phyloP scores from a whole-genome alignment of 129 eudicot genomes.

The Arctium lappa region DNA sequence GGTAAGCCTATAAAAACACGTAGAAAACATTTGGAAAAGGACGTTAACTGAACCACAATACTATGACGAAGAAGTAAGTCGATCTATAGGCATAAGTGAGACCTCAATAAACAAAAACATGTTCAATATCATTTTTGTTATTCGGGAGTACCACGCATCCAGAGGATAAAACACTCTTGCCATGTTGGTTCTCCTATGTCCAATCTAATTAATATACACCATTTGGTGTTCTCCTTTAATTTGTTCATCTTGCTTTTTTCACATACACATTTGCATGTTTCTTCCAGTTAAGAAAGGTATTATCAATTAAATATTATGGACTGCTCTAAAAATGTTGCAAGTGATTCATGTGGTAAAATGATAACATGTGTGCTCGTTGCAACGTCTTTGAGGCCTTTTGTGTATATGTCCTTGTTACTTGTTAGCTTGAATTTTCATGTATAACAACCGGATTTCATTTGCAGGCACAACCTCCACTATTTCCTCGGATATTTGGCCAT shows the following conservation, averaged over 20 bases:
- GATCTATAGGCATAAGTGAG: too few relatives aligned
- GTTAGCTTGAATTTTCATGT: background rate
- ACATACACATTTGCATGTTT: background rate
- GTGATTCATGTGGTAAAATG: background rate
- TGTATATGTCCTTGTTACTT: background rate
- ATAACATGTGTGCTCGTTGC: background rate
- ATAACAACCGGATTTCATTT: slow-evolving; percentile 13
- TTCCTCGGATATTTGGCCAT: slow-evolving; percentile 96
- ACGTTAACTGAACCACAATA: too few relatives aligned
- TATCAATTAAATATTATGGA: background rate
- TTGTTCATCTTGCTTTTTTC: background rate
- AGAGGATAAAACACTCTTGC: too few relatives aligned
- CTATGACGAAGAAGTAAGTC: too few relatives aligned
- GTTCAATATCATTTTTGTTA: too few relatives aligned
- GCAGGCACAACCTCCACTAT: slow-evolving; percentile 66
- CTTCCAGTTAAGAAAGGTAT: background rate
- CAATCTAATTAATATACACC: background rate
- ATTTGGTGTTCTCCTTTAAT: background rate
- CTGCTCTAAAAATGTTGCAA: background rate
- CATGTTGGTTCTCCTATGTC: background rate
- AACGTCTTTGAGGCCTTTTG: background rate
- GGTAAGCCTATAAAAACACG: too few relatives aligned
- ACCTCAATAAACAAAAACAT: too few relatives aligned
- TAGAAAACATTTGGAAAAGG: too few relatives aligned
- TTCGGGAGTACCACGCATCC: too few relatives aligned